A percentile compares a stretch with the other conserved stretches of the same genome.
These are phyloP conservation scores for Primulina huaijiensis DNA, from an alignment of 257 asterid species.

Conservation along the genomic window DNA sequence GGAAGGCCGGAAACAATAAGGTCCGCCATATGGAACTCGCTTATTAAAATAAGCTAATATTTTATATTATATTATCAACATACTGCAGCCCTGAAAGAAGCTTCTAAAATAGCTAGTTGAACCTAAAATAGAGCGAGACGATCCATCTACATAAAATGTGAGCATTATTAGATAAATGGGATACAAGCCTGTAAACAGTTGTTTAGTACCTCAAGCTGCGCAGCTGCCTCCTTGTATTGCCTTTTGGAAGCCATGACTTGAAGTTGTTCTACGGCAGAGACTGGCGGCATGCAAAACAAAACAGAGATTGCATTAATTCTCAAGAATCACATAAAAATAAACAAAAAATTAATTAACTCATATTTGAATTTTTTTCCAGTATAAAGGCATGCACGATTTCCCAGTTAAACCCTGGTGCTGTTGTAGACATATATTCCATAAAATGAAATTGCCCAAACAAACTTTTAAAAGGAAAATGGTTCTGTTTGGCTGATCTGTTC, in stretches of 20 bases:
- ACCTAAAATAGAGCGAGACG: slow-evolving; percentile 3
- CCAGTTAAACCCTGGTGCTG: neutral
- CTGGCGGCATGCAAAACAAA: slow-evolving; percentile 45
- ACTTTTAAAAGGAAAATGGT: neutral
- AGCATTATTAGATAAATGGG: slow-evolving; percentile 15
- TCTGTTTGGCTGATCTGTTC: neutral
- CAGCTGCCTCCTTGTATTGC: slow-evolving; percentile 98
- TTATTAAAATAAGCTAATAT: neutral
- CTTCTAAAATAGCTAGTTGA: neutral
- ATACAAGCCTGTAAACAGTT: slow-evolving; percentile 14
- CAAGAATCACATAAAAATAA: slow-evolving; percentile 6
- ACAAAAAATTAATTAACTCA: slow-evolving; percentile 12
- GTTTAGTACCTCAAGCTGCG: slow-evolving; percentile 88
- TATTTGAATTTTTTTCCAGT: neutral
- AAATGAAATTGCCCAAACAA: too few species aligned
- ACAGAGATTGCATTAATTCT: slow-evolving; percentile 21
- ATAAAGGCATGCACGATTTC: slow-evolving; percentile 11
- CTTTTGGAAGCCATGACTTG: slow-evolving; percentile 98
- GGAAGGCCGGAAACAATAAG: too few species aligned
- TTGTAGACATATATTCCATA: neutral
- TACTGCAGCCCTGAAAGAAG: neutral
- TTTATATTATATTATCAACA: neutral
- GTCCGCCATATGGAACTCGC: neutral
- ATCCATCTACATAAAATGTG: neutral
- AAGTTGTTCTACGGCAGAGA: slow-evolving; percentile 96